phyloP scores from a whole-genome alignment of 139 green algal species.

The Coelastrella sp. region DNA sequence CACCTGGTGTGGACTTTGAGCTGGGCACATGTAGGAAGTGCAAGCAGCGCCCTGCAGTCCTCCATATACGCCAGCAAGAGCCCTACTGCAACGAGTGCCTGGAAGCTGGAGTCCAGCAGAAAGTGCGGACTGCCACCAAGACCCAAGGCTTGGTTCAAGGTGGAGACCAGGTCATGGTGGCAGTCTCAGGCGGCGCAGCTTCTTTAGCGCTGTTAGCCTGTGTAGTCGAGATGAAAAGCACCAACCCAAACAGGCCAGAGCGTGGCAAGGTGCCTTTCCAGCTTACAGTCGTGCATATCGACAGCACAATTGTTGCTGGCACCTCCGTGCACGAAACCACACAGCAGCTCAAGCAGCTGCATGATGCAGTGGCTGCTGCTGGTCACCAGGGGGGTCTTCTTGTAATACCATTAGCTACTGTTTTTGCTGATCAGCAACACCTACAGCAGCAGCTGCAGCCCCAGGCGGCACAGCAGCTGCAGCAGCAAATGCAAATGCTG shows the following conservation, averaged over 20 bases:
- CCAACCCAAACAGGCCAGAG: constrained; percentile 46
- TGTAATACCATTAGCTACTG: constrained; percentile 54
- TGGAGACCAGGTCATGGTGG: constrained; percentile 63
- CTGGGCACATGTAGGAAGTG: constrained; percentile 55
- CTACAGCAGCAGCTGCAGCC: constrained; percentile 23
- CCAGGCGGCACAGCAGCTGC: background rate
- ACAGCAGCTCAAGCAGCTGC: constrained; percentile 40
- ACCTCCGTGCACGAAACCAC: background rate
- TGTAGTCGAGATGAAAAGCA: constrained; percentile 56
- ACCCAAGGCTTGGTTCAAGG: constrained; percentile 50
- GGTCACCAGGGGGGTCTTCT: background rate
- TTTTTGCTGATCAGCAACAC: constrained; percentile 48
- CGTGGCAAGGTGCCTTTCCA: constrained; percentile 65
- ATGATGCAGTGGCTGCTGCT: constrained; percentile 41
- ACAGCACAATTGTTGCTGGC: background rate
- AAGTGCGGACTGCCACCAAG: constrained; percentile 56
- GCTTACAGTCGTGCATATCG: constrained; percentile 64
- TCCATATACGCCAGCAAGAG: constrained; percentile 63
- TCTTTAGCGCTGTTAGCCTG: constrained; percentile 62
- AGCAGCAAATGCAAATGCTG: background rate
- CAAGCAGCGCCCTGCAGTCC: constrained; percentile 43
- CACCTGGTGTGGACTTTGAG: background rate
- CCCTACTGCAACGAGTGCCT: constrained; percentile 71
- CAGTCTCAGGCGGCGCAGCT: constrained; percentile 67
- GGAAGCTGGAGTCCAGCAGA: constrained; percentile 51